These are phyloP conservation scores for Globisporangium heterothallicum DNA, from an alignment of 352 stramenopile genomes.

Conservation along the genomic window DNA sequence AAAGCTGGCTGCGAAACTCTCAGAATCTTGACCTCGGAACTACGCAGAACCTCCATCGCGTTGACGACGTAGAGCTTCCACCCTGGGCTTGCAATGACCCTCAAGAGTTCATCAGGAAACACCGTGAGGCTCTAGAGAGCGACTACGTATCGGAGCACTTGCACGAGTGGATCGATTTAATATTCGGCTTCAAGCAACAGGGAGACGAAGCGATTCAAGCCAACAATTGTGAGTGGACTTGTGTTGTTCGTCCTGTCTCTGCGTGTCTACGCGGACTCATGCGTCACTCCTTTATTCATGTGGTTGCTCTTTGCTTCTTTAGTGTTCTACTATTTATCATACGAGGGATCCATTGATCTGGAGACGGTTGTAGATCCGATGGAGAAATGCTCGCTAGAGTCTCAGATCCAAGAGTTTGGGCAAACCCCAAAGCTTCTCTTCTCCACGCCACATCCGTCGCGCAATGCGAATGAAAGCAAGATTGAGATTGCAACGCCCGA, in stretches of 20 bases:
- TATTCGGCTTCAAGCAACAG: slow-evolving; percentile 97
- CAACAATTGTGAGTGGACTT: slow-evolving; percentile 62
- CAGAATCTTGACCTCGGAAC: slow-evolving; percentile 95
- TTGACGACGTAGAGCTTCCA: slow-evolving; percentile 94
- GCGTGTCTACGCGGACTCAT: too few species aligned
- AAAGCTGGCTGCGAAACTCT: slow-evolving; percentile 93
- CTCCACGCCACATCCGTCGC: slow-evolving; percentile 55
- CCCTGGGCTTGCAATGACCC: slow-evolving; percentile 87
- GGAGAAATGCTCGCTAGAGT: slow-evolving; percentile 91
- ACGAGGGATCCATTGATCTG: slow-evolving; percentile 83
- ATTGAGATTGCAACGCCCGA: slow-evolving; percentile 50
- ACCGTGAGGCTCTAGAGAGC: slow-evolving; percentile 94
- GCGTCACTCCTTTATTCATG: neutral
- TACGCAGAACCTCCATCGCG: slow-evolving; percentile 73
- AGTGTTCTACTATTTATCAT: slow-evolving; percentile 90
- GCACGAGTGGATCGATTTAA: slow-evolving; percentile 98
- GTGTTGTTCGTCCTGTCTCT: neutral
- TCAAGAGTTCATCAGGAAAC: slow-evolving; percentile 86
- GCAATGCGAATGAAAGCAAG: slow-evolving; percentile 47
- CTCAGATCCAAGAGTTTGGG: slow-evolving; percentile 91
- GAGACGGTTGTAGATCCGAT: slow-evolving; percentile 86
- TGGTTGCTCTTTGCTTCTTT: neutral
- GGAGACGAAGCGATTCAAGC: slow-evolving; percentile 69
- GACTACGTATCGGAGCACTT: slow-evolving; percentile 93
- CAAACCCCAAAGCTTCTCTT: slow-evolving; percentile 86